Percentiles rank a stretch among this genome's conserved stretches.
phyloP scores from a whole-genome alignment of 2,329 filamentous ascomycete genomes.

The Lecanicillium sp. region DNA sequence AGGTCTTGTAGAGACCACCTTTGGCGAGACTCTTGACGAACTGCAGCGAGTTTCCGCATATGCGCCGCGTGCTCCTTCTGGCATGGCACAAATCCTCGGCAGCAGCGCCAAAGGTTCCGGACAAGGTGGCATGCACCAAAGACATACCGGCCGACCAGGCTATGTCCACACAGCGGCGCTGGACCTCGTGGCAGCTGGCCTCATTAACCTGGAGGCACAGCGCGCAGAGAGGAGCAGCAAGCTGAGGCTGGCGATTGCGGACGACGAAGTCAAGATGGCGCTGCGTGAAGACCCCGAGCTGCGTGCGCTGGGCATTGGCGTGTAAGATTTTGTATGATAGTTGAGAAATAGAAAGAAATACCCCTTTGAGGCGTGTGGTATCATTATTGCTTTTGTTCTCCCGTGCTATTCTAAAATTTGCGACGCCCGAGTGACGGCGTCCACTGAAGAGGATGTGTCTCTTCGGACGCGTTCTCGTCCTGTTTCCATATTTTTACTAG shows the following conservation, averaged over 20 bases:
- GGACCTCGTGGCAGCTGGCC: conserved; percentile 79
- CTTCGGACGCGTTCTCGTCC: conserved; percentile 83
- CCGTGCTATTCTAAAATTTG: conserved; percentile 53
- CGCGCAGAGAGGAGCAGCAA: conserved; percentile 82
- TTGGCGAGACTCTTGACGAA: conserved; percentile 87
- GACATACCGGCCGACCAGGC: conserved; percentile 27
- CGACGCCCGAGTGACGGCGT: conserved; percentile 71
- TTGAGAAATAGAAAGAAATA: conserved; percentile 10
- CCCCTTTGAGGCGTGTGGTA: conserved; percentile 8
- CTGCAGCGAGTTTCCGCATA: conserved; percentile 34
- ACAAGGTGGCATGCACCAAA: conserved; percentile 21
- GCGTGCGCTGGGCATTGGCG: conserved; percentile 64
- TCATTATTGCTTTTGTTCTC: conserved; percentile 1
- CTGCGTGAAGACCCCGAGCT: conserved; percentile 85
- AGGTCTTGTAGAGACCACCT: conserved; percentile 78
- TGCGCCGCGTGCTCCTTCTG: conserved; percentile 29
- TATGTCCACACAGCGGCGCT: conserved; percentile 65
- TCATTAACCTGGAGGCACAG: conserved; percentile 76
- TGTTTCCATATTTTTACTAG: conserved; percentile 91
- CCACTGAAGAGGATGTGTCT: conserved; percentile 91
- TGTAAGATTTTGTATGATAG: conserved; percentile 26
- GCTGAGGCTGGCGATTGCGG: conserved; percentile 76
- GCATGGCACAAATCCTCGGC: conserved; percentile 31
- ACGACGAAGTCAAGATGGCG: conserved; percentile 85
- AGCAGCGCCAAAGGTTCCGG: conserved; percentile 23